A percentile compares a stretch with the other conserved stretches of the same genome.
Conservation (phyloP, 176 grass and related monocot species). For the Rhynchospora tenuis region DNA sequence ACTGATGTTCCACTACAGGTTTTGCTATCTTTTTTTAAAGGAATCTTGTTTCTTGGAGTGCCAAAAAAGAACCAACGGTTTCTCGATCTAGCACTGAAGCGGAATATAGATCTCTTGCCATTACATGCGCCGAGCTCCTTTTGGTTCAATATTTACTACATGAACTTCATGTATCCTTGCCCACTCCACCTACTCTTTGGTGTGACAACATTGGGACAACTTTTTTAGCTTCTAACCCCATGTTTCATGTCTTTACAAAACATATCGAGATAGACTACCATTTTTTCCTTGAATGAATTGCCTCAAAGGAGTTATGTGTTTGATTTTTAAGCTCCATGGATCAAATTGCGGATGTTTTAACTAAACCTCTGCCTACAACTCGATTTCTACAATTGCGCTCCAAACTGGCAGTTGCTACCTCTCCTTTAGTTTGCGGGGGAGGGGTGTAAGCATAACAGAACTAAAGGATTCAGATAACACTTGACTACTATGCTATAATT, state of each 20-base stretch:
- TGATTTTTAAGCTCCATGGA: neutral
- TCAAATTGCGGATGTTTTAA: neutral
- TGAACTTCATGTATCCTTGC: neutral
- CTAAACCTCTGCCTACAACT: neutral
- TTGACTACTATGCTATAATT: no score
- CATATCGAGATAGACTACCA: no score
- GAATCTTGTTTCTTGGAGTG: neutral
- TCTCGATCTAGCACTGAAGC: no score
- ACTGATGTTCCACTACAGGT: neutral
- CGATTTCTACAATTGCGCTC: neutral
- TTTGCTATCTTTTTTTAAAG: neutral
- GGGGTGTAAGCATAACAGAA: no score
- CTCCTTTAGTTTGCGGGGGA: neutral
- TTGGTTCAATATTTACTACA: neutral
- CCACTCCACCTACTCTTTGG: neutral
- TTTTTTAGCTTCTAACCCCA: neutral
- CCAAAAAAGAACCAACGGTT: no score
- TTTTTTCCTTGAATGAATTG: neutral
- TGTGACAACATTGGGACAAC: neutral
- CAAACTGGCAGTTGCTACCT: neutral
- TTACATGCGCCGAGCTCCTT: neutral
- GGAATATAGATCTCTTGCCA: neutral
- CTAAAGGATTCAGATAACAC: no score
- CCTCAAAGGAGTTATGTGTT: neutral
- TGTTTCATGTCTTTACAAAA: neutral